Base-by-base conservation (phyloP, 2,329 filamentous ascomycete genomes). In the Colletotrichum sp. region DNA sequence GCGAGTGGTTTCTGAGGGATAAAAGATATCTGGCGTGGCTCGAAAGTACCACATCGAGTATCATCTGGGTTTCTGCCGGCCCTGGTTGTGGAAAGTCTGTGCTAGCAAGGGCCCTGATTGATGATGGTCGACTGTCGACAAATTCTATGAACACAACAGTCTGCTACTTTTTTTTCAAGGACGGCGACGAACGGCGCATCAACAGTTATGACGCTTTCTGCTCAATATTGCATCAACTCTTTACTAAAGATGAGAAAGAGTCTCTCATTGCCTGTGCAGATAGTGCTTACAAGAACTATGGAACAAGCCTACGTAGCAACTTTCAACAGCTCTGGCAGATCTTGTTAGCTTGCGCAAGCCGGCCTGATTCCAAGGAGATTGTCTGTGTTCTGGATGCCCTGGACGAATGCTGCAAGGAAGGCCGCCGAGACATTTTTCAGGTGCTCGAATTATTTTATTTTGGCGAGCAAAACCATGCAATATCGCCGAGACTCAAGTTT, bases 51-150 rank as follows among this genome's bases (percentile, higher is more conserved):
- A 18, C 70, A 7, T 80, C 81, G 0, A 78, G 71, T 48, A 57
- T 83, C 34, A 77, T 84, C 10, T 84, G 82, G 82, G 80, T 85
- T 4, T 81, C 81, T 8, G 83, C 82, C 7, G 80, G 80, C 12
- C 83, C 82, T 8, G 82, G 83, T 1, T 83, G 82, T 71, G 83
- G 84, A 5, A 85, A 85, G 71, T 85, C 84, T 1, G 81, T 83
- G 24, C 74, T 84, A 6, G 77, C 81, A 12, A 77, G 68, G 16
- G 18, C 77, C 10, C 68, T 85, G 7, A 76, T 85, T 15, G 83
- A 85, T 48, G 78, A 83, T 52, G 26, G 74, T 1, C 78, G 44
- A 9, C 67, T 83, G 4, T 78, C 76, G 2, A 76, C 75, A 18
- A 81, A 60, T n/a, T n/a, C 62, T 0, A n/a, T 9, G 76, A 77